Conservation (phyloP, 257 asterid species). For the Buddleja alternifolia region DNA sequence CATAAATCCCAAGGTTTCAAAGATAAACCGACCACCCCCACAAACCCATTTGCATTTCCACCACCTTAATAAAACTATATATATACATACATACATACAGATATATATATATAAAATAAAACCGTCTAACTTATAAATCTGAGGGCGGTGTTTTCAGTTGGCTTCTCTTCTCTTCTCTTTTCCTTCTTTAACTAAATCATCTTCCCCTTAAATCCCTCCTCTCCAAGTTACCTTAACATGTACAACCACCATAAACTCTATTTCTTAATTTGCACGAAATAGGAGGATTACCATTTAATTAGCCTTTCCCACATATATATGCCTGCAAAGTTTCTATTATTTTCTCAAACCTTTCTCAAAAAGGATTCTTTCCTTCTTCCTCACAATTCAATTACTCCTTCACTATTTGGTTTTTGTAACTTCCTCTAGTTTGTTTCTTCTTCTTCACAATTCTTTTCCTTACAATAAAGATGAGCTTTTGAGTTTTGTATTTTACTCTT, state of each 20-base stretch:
- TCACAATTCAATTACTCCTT: neutral
- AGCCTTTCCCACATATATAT: too few relatives aligned
- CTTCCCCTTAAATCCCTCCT: conserved; percentile 28
- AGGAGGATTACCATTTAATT: too few relatives aligned
- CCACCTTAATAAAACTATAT: too few relatives aligned
- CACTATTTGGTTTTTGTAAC: conserved; percentile 14
- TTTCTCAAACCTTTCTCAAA: neutral
- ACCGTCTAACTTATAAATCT: too few relatives aligned
- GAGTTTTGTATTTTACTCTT: neutral
- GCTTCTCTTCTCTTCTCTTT: too few relatives aligned
- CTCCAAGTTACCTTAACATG: conserved; percentile 30
- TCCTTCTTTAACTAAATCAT: neutral
- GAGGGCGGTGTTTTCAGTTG: too few relatives aligned
- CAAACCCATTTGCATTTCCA: too few relatives aligned
- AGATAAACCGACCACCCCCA: too few relatives aligned
- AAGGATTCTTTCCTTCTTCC: neutral
- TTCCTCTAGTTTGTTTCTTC: neutral
- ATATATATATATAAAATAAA: too few relatives aligned
- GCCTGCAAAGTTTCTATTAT: neutral
- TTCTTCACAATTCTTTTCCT: neutral
- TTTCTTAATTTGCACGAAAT: conserved; percentile 12
- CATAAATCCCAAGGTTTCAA: too few relatives aligned
- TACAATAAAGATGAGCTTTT: neutral
- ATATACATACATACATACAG: too few relatives aligned
- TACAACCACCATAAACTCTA: too few relatives aligned